Evolutionary conservation across 352 stramenopile genomes (phyloP).

Genomic region (Phytophthora fragariae): DNA sequence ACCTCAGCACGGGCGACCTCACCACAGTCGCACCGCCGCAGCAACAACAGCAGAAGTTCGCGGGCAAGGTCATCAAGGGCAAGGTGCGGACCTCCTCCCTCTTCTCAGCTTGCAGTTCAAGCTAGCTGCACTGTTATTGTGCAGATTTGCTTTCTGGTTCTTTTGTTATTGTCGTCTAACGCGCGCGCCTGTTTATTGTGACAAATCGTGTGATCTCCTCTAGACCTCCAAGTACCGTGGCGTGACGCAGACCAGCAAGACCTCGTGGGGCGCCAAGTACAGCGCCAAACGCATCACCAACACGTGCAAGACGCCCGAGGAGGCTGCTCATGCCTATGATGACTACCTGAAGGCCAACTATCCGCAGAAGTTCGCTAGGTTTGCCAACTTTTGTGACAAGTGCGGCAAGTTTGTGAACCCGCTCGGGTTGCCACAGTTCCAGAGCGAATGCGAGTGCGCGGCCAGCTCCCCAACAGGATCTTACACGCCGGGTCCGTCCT

Average conservation of each 20-base stretch:
- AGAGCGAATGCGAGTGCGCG: slow-evolving; percentile 79
- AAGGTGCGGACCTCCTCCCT: slow-evolving; percentile 51
- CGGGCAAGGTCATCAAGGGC: slow-evolving; percentile 82
- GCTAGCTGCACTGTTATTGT: slow-evolving; percentile 5
- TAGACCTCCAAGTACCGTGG: slow-evolving; percentile 90
- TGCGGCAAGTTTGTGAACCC: slow-evolving; percentile 88
- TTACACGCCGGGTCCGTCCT: slow-evolving; percentile 15
- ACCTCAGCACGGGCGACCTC: slow-evolving; percentile 56
- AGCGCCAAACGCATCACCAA: slow-evolving; percentile 90
- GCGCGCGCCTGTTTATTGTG: slow-evolving; percentile 12
- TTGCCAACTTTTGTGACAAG: slow-evolving; percentile 87
- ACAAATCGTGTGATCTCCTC: slow-evolving; percentile 17
- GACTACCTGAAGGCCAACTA: slow-evolving; percentile 85
- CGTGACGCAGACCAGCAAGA: slow-evolving; percentile 89
- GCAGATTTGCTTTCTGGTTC: slow-evolving; percentile 3
- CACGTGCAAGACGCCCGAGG: slow-evolving; percentile 89
- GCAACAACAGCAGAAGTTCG: slow-evolving; percentile 56
- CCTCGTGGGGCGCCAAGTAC: slow-evolving; percentile 90
- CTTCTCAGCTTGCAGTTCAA: slow-evolving; percentile 7
- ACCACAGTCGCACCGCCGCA: slow-evolving; percentile 44
- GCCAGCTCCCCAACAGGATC: slow-evolving; percentile 31
- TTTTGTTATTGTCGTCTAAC: slow-evolving; percentile 14
- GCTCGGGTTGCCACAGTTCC: slow-evolving; percentile 72
- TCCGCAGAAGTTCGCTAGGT: slow-evolving; percentile 86
- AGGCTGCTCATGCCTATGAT: slow-evolving; percentile 85